A percentile compares a stretch with the other conserved stretches of the same genome.
These are phyloP conservation scores for Aspergillus sp. DNA, from an alignment of 2,329 filamentous ascomycete species.

Conservation along the genomic window DNA sequence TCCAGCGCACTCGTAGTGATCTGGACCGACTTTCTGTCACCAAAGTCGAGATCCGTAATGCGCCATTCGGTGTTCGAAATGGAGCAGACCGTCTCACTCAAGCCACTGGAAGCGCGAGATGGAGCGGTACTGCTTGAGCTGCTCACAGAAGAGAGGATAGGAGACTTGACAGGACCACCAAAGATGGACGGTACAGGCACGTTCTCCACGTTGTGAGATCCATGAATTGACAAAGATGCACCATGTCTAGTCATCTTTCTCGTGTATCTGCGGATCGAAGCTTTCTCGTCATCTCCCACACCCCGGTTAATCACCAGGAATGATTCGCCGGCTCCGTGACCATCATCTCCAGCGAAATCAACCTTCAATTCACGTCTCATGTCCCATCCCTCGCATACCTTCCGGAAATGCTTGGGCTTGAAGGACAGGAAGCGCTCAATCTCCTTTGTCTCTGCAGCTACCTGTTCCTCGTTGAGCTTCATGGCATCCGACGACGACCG, in stretches of 20 bases:
- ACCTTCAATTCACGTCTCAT: conserved; percentile 85
- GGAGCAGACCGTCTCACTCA: conserved; percentile 36
- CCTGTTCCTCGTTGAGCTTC: conserved; percentile 69
- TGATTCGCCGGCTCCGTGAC: conserved; percentile 72
- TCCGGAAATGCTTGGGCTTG: conserved; percentile 75
- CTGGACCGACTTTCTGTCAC: conserved; percentile 58
- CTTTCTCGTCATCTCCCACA: conserved; percentile 58
- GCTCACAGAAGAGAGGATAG: conserved; percentile 19
- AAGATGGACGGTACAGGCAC: conserved; percentile 50
- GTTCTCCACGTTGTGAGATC: conserved; percentile 15
- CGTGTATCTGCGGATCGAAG: conserved; percentile 60
- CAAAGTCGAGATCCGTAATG: conserved; percentile 62
- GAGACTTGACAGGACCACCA: conserved; percentile 42
- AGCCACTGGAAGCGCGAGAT: conserved; percentile 35
- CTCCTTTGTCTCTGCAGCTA: conserved; percentile 74
- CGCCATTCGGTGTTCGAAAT: conserved; percentile 65
- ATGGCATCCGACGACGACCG: conserved; percentile 74
- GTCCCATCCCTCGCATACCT: conserved; percentile 81
- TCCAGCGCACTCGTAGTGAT: conserved; percentile 75
- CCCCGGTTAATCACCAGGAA: conserved; percentile 75
- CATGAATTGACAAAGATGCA: conserved; percentile 17
- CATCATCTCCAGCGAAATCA: conserved; percentile 83
- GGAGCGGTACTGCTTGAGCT: conserved; percentile 27
- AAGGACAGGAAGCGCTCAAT: conserved; percentile 74
- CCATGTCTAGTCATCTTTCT: conserved; percentile 50